Base-by-base conservation (phyloP, 768 basidiomycete species). In the Albatrellus ellisii region DNA sequence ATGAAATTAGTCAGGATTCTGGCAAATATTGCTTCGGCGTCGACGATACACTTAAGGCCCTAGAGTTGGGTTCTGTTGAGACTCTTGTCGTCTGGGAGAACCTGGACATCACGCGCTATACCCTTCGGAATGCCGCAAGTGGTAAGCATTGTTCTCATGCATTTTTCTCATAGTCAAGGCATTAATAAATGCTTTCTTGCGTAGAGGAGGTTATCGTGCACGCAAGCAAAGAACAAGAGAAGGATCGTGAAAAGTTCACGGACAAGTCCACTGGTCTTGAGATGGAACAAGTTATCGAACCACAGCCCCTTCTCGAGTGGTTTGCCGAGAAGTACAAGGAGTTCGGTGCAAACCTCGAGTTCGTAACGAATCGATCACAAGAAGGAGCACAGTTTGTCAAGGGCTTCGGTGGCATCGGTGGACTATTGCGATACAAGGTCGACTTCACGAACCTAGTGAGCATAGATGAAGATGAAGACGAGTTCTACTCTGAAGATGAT, bases 11-110 rank as follows among this genome's bases (percentile, higher is more conserved):
- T 53, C 86, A 88, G 59, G 95, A 99, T 56, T 90, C 88, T 26
- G 87, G 78, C 54, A 87, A 81, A 61, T 97, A 94, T 66, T 95
- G 92, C 65, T 98, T 94, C 59, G 95, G 95, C 64, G 77, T 99
- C 47, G 88, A 88, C 12, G 95, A 99, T 57, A 98, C 94, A 1
- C 72, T 99, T 49, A 95, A 94, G 60, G 89, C 84, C 12, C 75
- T 99, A 37, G 95, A 99, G 55, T 76, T 99, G 39, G 95, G 95
- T 49, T 80, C 95, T 12, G 87, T 92, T 33, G 95, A 99, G 65
- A 98, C 92, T 2, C 67, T 99, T 50, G 85, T 99, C 54, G 94
- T 99, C 18, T 99, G 92, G 91, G 95, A 99, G 65, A 94, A 92
- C 59, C 64, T 99, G 47, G 92, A 97, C 56, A 79, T 83, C 49